Conservation (phyloP, 2,329 filamentous ascomycete species). For the Fusarium dimerum region DNA sequence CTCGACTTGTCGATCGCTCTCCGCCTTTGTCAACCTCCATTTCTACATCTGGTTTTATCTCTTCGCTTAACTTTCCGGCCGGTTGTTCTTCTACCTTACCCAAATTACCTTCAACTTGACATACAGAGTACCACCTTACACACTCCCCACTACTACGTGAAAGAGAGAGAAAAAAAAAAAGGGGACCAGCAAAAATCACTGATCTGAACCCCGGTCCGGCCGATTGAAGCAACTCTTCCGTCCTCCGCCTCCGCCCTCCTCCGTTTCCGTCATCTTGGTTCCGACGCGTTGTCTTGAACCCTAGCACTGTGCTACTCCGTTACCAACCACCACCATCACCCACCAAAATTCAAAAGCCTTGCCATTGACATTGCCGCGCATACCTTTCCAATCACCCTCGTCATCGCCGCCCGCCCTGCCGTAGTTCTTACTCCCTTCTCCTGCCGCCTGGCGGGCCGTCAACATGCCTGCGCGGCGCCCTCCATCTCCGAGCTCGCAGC, state of each 20-base stretch:
- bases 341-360: slow-evolving; percentile 3
- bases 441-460: slow-evolving; percentile 31
- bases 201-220: slow-evolving; percentile 18
- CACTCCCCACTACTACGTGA: neutral
- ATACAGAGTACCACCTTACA: too few relatives aligned
- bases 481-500: slow-evolving; percentile 51
- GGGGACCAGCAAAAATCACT: neutral
- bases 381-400: slow-evolving; percentile 1
- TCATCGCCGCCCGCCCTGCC: slow-evolving; percentile 14
- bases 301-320: neutral
- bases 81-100: slow-evolving; percentile 6
- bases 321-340: slow-evolving; percentile 4
- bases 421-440: slow-evolving; percentile 20
- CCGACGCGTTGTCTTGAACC: neutral
- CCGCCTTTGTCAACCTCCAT: slow-evolving; percentile 2
- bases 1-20: slow-evolving; percentile 19
- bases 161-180: neutral
- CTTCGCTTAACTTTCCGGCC: slow-evolving; percentile 4
- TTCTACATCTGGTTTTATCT: neutral
- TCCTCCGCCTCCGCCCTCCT: slow-evolving; percentile 13
- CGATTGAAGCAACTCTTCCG: slow-evolving; percentile 20
- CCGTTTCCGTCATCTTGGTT: slow-evolving; percentile 13
- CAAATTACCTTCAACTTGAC: too few relatives aligned
- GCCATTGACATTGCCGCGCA: slow-evolving; percentile 2
- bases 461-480: slow-evolving; percentile 49